Evolutionary conservation across 1,284 basidiomycete species (phyloP).

Genomic region (Violaceomyces palustris): DNA sequence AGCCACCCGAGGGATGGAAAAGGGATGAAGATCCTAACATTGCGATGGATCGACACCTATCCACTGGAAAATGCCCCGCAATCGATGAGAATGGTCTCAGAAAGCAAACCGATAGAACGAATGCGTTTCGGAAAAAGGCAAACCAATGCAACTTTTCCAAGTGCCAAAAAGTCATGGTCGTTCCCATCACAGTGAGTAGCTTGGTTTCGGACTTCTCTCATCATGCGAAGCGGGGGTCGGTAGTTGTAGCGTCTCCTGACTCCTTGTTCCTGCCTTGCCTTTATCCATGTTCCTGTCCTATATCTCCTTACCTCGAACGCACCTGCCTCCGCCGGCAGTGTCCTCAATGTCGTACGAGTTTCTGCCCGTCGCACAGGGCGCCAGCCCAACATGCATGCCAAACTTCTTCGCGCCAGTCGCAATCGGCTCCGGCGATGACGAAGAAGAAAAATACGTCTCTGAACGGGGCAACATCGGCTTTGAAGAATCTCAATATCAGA

Average conservation of each 20-base stretch:
- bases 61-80: conserved; percentile 24
- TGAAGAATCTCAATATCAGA: conserved; percentile 22
- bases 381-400: conserved; percentile 35
- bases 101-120: neutral
- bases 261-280: too few relatives aligned
- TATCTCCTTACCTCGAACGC: too few relatives aligned
- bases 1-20: conserved; percentile 36
- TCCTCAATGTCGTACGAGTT: conserved; percentile 21
- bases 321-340: too few relatives aligned
- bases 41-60: conserved; percentile 41
- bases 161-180: conserved; percentile 45
- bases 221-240: too few relatives aligned
- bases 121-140: conserved; percentile 31
- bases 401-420: conserved; percentile 6
- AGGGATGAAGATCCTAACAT: conserved; percentile 44
- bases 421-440: conserved; percentile 1
- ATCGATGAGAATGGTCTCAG: conserved; percentile 18
- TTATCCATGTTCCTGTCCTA: neutral
- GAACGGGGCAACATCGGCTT: too few relatives aligned
- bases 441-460: conserved; percentile 15
- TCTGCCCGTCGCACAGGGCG: conserved; percentile 42
- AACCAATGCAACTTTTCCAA: conserved; percentile 35
- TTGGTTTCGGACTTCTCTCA: too few relatives aligned
- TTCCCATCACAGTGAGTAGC: conserved; percentile 27
- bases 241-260: too few relatives aligned